These are phyloP conservation scores for Monocercomonoides exilis DNA, from an alignment of 78 protist species.

Conservation along the genomic window DNA sequence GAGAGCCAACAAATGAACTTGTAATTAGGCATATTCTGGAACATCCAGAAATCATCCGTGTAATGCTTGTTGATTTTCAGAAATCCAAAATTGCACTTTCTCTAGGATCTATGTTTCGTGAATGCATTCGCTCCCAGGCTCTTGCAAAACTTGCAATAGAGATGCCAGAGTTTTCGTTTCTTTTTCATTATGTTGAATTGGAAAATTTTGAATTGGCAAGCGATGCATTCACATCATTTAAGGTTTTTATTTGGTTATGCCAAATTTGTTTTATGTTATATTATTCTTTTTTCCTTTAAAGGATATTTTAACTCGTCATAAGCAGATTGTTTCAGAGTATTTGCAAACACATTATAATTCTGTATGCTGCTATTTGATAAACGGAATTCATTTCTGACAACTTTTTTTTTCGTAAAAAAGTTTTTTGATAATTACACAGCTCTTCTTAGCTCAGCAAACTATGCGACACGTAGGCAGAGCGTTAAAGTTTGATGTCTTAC, in stretches of 20 bases:
- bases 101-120: conserved; percentile 77
- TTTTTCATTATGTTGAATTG: conserved; percentile 58
- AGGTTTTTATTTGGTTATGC: background rate
- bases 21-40: background rate
- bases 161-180: conserved; percentile 37
- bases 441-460: conserved; percentile 62
- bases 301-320: conserved; percentile 73
- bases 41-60: background rate
- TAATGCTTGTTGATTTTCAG: conserved; percentile 39
- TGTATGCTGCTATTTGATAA: conserved; percentile 6
- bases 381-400: too few species aligned
- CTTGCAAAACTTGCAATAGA: conserved; percentile 46
- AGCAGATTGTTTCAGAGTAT: conserved; percentile 50
- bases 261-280: too few species aligned
- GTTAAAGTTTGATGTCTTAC: too few species aligned
- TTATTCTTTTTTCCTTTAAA: background rate
- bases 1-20: background rate
- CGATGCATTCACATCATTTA: conserved; percentile 85
- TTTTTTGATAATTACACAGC: conserved; percentile 46
- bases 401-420: background rate
- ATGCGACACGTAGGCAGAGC: conserved; percentile 77
- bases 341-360: conserved; percentile 54
- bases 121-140: conserved; percentile 53
- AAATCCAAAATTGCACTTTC: conserved; percentile 58
- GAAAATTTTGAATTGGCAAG: conserved; percentile 81